These are phyloP conservation scores for Nicotiana noctiflora DNA, from an alignment of 257 asterid species.

Conservation along the genomic window DNA sequence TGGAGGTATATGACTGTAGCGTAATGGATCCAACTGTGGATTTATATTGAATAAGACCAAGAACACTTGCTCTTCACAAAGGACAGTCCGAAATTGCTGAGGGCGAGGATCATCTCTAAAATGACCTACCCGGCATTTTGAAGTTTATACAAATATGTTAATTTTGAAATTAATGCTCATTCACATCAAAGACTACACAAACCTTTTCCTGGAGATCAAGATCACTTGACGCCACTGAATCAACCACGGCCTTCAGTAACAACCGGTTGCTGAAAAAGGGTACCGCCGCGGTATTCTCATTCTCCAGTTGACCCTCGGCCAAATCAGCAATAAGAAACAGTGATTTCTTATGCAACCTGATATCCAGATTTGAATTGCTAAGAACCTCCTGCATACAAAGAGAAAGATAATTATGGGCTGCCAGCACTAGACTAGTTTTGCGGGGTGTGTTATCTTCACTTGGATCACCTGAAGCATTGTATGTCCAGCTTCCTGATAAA, in stretches of 20 bases:
- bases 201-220: constrained; percentile 95
- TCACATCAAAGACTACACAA: background rate
- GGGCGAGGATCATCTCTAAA: background rate
- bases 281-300: constrained; percentile 19
- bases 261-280: constrained; percentile 47
- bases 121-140: background rate
- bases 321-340: constrained; percentile 63
- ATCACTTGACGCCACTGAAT: constrained; percentile 46
- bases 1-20: background rate
- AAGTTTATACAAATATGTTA: background rate
- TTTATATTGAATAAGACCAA: background rate
- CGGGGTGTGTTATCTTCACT: constrained; percentile 10
- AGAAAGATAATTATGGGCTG: background rate
- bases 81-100: background rate
- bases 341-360: constrained; percentile 60
- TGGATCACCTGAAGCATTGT: constrained; percentile 69
- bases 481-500: constrained; percentile 61
- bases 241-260: constrained; percentile 60
- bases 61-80: background rate
- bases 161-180: background rate
- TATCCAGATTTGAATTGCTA: constrained; percentile 59
- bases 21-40: background rate
- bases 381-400: constrained; percentile 46
- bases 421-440: constrained; percentile 13
- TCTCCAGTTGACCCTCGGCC: constrained; percentile 46